A percentile compares a stretch with the other conserved stretches of the same genome.
Evolutionary conservation across 1,284 basidiomycete species (phyloP).

Genomic region (Mycena citricolor): DNA sequence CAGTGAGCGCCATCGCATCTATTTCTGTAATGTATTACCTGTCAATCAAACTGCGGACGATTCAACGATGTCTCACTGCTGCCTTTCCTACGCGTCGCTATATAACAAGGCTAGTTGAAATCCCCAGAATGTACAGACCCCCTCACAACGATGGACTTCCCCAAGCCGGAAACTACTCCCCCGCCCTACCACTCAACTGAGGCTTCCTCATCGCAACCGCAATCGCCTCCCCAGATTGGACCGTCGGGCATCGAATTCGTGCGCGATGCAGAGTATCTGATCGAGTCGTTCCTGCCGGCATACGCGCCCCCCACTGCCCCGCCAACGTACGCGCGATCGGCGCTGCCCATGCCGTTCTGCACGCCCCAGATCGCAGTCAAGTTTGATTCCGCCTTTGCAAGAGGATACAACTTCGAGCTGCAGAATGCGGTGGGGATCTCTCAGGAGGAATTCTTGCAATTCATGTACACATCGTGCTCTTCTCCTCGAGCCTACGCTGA

Average conservation of each 20-base stretch:
- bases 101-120: too few relatives aligned
- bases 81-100: too few relatives aligned
- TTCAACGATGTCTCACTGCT: background rate
- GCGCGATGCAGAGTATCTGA: constrained; percentile 21
- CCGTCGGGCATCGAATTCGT: constrained; percentile 5
- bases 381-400: constrained; percentile 25
- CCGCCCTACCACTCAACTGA: background rate
- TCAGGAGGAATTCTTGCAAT: constrained; percentile 21
- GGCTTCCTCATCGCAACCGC: background rate
- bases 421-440: constrained; percentile 19
- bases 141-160: too few relatives aligned
- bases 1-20: too few relatives aligned
- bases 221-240: background rate
- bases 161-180: too few relatives aligned
- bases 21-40: too few relatives aligned
- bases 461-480: background rate
- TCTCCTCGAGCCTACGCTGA: background rate
- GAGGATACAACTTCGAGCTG: constrained; percentile 23
- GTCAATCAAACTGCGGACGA: background rate
- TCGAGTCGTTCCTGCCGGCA: constrained; percentile 17
- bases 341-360: constrained; percentile 23
- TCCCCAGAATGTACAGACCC: too few relatives aligned
- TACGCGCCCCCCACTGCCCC: background rate
- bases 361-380: constrained; percentile 25
- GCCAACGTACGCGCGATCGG: background rate